Evolutionary conservation across 768 basidiomycete genomes (phyloP), one percentile per base, ranked within the genome.

Genomic region (Psilocybe sp.): DNA sequence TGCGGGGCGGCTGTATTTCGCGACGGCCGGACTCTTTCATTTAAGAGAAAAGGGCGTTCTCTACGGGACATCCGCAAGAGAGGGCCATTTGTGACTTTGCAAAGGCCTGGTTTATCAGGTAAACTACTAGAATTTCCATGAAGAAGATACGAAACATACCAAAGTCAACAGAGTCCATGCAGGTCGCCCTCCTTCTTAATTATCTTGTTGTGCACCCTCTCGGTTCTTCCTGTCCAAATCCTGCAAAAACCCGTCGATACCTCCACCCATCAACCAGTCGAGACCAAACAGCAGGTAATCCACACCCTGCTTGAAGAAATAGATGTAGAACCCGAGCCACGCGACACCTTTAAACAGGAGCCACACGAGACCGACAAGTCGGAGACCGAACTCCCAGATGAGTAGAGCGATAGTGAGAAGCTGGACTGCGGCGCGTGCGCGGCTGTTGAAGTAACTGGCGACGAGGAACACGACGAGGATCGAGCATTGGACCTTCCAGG

Each of bases 251-350:
- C 45, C 42, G 6, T 55, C 51, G 32, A 57, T 16, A 13, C 51
- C 55, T 20, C 60, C 57, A 23, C 48, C 54, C 8, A 58, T 46
- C 9, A 60, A 23, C 40, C 57, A 57, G 28, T 47, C 57, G 14
- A 59, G 41, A 2, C 51, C 62, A 13, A 43, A 53, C n/a, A 57
- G n/a, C 18, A 62, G 55, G 20, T 64, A 64, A 0, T 56, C 60
- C 0, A 68, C 14, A 7, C 60, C 69, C 2, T 65, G 46, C 38
- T 63, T 49, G 54, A 71, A 66, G 56, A 65, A 72, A 44, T 68
- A 59, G 35, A 66, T 47, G 47, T 72, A 71, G 47, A 72, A 72
- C 1, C 69, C 69, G 42, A 70, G 54, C 66, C 58, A 56, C 5
- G 67, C 69, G 34, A 70, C 54, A 8, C 54, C 63, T 39, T 69